Percentiles rank a stretch among this genome's conserved stretches.
phyloP scores from a whole-genome alignment of 139 green algal genomes.

The Diplosphaera chodatii region DNA sequence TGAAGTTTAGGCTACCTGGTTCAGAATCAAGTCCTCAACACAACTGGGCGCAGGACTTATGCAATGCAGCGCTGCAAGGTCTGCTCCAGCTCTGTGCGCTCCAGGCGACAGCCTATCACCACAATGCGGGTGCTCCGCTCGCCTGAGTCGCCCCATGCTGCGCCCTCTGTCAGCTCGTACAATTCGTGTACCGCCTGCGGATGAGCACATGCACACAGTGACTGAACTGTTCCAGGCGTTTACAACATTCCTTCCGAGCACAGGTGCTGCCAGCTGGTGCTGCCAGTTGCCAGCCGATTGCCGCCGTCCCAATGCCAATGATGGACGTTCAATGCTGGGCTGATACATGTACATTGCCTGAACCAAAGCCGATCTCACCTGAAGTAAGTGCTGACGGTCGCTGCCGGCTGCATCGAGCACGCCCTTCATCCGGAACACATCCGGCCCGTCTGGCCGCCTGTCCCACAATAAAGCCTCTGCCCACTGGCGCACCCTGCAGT shows the following conservation, averaged over 20 bases:
- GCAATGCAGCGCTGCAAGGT: neutral
- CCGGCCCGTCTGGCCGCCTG: neutral
- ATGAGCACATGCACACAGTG: no score
- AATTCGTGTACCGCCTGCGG: slow-evolving; percentile 76
- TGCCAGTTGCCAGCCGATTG: no score
- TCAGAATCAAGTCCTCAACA: no score
- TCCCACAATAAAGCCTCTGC: slow-evolving; percentile 65
- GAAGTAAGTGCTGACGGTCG: slow-evolving; percentile 39
- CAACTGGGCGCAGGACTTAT: neutral
- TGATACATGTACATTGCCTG: no score
- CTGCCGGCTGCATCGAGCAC: slow-evolving; percentile 53
- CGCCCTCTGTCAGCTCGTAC: slow-evolving; percentile 64
- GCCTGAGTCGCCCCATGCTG: slow-evolving; percentile 31
- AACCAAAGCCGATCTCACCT: no score
- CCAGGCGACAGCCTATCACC: slow-evolving; percentile 55
- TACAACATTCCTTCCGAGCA: no score
- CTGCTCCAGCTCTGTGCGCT: slow-evolving; percentile 10
- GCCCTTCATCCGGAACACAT: slow-evolving; percentile 77
- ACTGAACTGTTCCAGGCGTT: no score
- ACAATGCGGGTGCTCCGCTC: slow-evolving; percentile 36
- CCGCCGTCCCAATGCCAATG: no score
- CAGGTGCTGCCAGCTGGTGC: no score
- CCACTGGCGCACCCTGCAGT: slow-evolving; percentile 37
- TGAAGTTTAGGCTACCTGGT: no score
- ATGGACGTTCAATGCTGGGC: no score